A percentile compares a stretch with the other conserved stretches of the same genome.
These are phyloP conservation scores for Aquilaria yunnanensis DNA, from an alignment of 345 rosid species.

Conservation along the genomic window DNA sequence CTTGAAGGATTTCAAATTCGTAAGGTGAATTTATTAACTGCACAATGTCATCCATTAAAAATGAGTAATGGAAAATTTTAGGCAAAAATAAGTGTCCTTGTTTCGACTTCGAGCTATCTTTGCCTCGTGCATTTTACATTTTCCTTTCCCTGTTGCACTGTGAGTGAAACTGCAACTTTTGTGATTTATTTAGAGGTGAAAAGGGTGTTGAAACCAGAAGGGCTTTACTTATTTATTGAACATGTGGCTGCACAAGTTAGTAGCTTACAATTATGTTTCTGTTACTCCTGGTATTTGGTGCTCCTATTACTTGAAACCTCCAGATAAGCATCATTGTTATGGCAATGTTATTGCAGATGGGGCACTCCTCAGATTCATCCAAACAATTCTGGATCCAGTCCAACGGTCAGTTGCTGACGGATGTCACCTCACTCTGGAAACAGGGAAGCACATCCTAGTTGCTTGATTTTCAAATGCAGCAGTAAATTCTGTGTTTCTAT, in stretches of 20 bases:
- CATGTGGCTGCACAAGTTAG: conserved; percentile 87
- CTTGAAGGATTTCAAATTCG: no score
- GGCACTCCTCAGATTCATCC: conserved; percentile 50
- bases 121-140: background rate
- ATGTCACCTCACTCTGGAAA: conserved; percentile 72
- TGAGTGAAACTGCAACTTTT: background rate
- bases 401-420: conserved; percentile 65
- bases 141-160: background rate
- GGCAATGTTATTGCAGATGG: conserved; percentile 45
- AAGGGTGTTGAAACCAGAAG: conserved; percentile 81
- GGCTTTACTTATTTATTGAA: conserved; percentile 67
- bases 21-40: no score
- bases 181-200: conserved; percentile 45
- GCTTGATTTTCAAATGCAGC: conserved; percentile 62
- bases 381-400: conserved; percentile 57
- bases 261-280: background rate
- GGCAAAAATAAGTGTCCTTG: no score
- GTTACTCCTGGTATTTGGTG: background rate
- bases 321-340: background rate
- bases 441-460: conserved; percentile 43
- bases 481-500: conserved; percentile 29
- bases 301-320: no score
- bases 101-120: no score
- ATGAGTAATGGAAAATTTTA: no score
- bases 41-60: no score